A percentile compares a stretch with the other conserved stretches of the same genome.
Conservation (phyloP, 176 grass and related monocot species). For the Oryza rufipogon region DNA sequence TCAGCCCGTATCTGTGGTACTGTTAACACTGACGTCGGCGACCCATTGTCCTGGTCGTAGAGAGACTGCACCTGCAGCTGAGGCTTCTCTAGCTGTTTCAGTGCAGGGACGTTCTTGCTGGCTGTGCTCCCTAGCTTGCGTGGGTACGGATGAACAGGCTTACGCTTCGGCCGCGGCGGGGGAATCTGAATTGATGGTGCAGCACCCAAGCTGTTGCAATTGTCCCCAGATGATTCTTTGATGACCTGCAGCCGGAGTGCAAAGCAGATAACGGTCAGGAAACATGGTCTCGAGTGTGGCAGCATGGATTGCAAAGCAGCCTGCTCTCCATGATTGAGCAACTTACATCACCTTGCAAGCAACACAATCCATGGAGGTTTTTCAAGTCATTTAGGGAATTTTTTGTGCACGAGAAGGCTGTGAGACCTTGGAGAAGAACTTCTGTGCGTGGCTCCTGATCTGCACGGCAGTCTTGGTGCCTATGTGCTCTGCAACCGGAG, state of each 20-base stretch:
- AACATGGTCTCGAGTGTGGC: conserved; percentile 16
- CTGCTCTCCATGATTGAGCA: conserved; percentile 53
- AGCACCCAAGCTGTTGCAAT: conserved; percentile 28
- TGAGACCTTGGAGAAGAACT: conserved; percentile 96
- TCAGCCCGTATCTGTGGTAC: conserved; percentile 26
- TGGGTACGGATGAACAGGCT: conserved; percentile 75
- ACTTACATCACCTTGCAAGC: conserved; percentile 69
- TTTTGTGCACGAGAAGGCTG: conserved; percentile 34
- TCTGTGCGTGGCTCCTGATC: conserved; percentile 96
- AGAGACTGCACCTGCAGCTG: conserved; percentile 34
- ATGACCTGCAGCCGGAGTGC: conserved; percentile 47
- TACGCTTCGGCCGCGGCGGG: conserved; percentile 89
- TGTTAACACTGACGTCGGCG: conserved; percentile 71
- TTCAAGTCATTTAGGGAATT: conserved; percentile 36
- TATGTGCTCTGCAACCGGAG: conserved; percentile 66
- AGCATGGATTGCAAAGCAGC: conserved; percentile 25
- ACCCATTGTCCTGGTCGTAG: conserved; percentile 60
- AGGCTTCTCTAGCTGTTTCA: conserved; percentile 48
- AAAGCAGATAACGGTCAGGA: conserved; percentile 20
- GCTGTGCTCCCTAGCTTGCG: conserved; percentile 60
- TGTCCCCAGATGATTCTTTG: conserved; percentile 56
- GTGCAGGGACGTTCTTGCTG: conserved; percentile 23
- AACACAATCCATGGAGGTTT: conserved; percentile 62
- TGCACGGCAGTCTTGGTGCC: conserved; percentile 93
- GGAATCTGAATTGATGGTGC: conserved; percentile 67